These are phyloP conservation scores for Mycosphaerella sp. DNA, from an alignment of 2,329 filamentous ascomycete species.

Conservation along the genomic window DNA sequence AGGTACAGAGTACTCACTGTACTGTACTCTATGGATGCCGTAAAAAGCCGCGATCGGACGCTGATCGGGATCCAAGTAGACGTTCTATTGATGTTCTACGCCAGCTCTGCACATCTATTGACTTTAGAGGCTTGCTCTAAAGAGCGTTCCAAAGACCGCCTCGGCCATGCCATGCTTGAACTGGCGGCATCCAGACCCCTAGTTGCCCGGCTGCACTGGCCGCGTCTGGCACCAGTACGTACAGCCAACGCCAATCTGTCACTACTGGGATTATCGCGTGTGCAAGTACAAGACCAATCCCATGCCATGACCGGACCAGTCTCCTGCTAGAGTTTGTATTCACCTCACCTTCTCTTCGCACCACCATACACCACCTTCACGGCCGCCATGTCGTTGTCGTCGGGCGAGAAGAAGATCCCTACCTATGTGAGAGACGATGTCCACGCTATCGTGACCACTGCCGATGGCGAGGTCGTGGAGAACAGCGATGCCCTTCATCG, in stretches of 20 bases:
- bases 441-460: slow-evolving; percentile 18
- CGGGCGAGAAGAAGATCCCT: slow-evolving; percentile 5
- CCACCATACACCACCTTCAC: background rate
- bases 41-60: background rate
- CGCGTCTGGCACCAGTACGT: background rate
- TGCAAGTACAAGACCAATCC: slow-evolving; percentile 2
- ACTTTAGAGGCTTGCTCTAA: background rate
- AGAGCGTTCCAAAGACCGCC: slow-evolving; percentile 1
- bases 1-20: no score
- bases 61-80: background rate
- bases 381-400: slow-evolving; percentile 3
- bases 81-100: background rate
- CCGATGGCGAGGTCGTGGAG: slow-evolving; percentile 27
- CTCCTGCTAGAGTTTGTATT: background rate
- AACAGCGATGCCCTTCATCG: slow-evolving; percentile 41
- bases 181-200: slow-evolving; percentile 1
- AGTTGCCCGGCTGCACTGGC: background rate
- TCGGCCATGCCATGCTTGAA: slow-evolving; percentile 4
- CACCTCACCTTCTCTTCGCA: background rate
- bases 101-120: background rate
- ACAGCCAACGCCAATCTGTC: background rate
- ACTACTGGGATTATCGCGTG: slow-evolving; percentile 1
- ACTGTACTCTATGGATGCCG: no score
- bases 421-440: slow-evolving; percentile 8
- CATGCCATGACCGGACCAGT: slow-evolving; percentile 1